Percentiles rank a stretch among this genome's conserved stretches.
Evolutionary conservation across 2,329 filamentous ascomycete species (phyloP).

Genomic region (Sarocladium brachiariae): DNA sequence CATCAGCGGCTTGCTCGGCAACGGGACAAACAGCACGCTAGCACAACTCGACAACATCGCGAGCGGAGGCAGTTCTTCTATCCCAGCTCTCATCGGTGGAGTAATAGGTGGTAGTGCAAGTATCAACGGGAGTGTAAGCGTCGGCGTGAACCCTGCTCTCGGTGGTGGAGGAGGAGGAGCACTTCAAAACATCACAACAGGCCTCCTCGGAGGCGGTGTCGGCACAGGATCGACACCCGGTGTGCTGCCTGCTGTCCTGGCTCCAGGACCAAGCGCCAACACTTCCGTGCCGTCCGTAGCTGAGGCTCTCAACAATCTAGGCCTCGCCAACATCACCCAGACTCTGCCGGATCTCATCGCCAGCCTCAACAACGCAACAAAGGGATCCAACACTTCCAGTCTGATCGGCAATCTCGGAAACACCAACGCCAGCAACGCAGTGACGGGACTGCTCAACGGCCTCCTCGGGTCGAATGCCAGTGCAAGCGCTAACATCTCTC

Average conservation of each 20-base stretch:
- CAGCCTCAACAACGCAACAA: not conserved
- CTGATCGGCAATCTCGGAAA: not conserved
- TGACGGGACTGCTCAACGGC: not conserved
- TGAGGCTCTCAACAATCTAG: slow-evolving; percentile 1
- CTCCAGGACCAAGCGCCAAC: slow-evolving; percentile 6
- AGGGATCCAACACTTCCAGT: not conserved
- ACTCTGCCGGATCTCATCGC: slow-evolving; percentile 3
- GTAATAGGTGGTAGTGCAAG: not conserved
- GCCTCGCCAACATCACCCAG: slow-evolving; percentile 5
- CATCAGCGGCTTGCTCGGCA: not conserved
- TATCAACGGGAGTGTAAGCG: not conserved
- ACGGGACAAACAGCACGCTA: not conserved
- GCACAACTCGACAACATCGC: not conserved
- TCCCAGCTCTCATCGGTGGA: not conserved
- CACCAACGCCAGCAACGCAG: slow-evolving; percentile 2
- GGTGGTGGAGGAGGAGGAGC: slow-evolving; percentile 3
- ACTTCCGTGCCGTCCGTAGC: not conserved
- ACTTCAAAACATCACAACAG: slow-evolving; percentile 8
- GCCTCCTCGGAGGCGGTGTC: slow-evolving; percentile 3
- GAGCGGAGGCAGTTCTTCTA: not conserved
- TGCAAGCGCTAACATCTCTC: not conserved
- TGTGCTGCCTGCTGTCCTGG: not conserved
- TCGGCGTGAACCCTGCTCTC: not conserved
- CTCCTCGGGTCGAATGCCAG: slow-evolving; percentile 2
- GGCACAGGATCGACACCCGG: not conserved